phyloP scores from a whole-genome alignment of 2,329 filamentous ascomycete species.

The Xylaria sp. region DNA sequence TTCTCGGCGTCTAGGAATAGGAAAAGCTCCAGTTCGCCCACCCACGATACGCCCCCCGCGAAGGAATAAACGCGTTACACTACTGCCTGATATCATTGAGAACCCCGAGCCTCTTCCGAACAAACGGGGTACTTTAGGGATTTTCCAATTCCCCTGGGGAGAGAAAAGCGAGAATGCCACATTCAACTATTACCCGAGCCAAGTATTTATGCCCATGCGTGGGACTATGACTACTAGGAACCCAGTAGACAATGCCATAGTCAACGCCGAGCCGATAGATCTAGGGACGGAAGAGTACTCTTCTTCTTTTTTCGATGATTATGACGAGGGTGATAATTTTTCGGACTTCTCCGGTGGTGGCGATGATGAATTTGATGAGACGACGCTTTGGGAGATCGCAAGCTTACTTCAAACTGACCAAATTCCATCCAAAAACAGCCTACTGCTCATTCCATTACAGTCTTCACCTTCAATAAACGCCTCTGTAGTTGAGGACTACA shows the following conservation, averaged over 20 bases:
- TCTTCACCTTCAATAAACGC: constrained; percentile 34
- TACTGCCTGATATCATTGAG: constrained; percentile 72
- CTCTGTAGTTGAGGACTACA: constrained; percentile 51
- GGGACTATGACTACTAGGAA: constrained; percentile 62
- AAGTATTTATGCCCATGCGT: constrained; percentile 60
- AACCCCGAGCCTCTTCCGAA: constrained; percentile 68
- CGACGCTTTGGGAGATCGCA: constrained; percentile 72
- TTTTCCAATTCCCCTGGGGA: constrained; percentile 75
- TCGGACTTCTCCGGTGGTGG: constrained; percentile 54
- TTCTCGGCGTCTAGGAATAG: constrained; percentile 31
- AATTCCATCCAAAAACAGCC: constrained; percentile 63
- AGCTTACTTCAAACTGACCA: constrained; percentile 64
- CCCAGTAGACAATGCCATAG: constrained; percentile 45
- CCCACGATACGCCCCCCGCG: constrained; percentile 65
- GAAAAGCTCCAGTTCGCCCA: constrained; percentile 53
- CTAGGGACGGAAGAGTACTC: constrained; percentile 56
- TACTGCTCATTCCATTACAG: constrained; percentile 54
- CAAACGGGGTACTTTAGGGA: constrained; percentile 68
- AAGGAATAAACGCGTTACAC: constrained; percentile 66
- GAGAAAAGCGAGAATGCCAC: constrained; percentile 69
- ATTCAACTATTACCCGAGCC: constrained; percentile 53
- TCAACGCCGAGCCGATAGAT: constrained; percentile 52
- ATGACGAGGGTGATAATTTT: constrained; percentile 59
- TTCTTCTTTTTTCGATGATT: constrained; percentile 69
- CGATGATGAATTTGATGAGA: constrained; percentile 69